A percentile compares a stretch with the other conserved stretches of the same genome.
Conservation (phyloP, 768 basidiomycete species). For the Tulasnella sp. region DNA sequence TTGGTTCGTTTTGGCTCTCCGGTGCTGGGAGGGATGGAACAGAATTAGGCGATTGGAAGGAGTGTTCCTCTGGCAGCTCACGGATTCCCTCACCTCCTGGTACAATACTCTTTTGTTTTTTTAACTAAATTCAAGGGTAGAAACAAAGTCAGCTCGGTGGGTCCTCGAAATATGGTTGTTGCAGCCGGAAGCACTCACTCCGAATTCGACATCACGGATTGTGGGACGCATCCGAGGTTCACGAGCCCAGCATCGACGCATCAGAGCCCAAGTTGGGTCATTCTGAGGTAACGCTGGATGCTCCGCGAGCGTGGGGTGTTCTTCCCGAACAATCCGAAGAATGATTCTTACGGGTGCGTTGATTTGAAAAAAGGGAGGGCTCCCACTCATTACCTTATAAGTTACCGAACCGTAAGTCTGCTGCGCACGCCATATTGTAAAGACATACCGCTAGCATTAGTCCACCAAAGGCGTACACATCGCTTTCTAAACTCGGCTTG, state of each 20-base stretch:
- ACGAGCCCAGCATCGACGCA: neutral
- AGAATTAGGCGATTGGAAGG: no score
- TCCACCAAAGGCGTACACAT: constrained; percentile 13
- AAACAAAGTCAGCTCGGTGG: no score
- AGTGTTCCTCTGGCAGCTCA: no score
- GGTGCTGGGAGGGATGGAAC: no score
- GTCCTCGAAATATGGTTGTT: no score
- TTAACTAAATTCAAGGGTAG: no score
- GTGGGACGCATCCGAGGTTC: neutral
- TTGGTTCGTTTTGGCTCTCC: neutral
- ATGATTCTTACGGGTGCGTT: neutral
- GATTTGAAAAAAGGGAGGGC: neutral
- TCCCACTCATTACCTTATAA: neutral
- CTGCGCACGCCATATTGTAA: neutral
- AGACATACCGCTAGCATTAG: neutral
- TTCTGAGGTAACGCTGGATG: neutral
- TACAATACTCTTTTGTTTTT: no score
- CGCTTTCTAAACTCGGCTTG: neutral
- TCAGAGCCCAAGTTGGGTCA: neutral
- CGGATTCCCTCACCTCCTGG: no score
- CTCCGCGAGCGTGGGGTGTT: neutral
- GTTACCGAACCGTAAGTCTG: neutral
- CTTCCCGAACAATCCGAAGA: neutral
- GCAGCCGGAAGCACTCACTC: neutral
- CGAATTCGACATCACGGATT: neutral